Conservation (phyloP, 1,284 basidiomycete genomes). For the Apiotrichum siamense region DNA sequence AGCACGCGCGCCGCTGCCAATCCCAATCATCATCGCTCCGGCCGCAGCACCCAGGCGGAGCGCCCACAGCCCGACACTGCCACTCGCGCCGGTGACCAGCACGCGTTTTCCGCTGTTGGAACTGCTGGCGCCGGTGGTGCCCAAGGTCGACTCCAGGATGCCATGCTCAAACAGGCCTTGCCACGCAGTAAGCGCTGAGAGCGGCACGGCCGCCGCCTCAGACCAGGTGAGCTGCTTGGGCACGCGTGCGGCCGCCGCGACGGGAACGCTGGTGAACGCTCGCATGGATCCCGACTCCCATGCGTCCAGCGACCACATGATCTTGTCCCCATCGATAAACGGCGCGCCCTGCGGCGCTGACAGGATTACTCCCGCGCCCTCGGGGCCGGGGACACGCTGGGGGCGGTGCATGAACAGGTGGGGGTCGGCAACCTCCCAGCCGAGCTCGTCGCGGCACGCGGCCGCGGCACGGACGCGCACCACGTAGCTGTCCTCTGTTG, state of each 20-base stretch:
- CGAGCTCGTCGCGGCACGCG: slow-evolving; percentile 7
- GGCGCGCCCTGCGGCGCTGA: background rate
- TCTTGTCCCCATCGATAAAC: slow-evolving; percentile 1
- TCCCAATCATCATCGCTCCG: slow-evolving; percentile 3
- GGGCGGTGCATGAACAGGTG: background rate
- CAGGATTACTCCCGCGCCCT: slow-evolving; percentile 10
- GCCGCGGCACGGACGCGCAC: slow-evolving; percentile 2
- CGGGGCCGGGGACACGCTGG: slow-evolving; percentile 8
- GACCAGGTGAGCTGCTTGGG: slow-evolving; percentile 2
- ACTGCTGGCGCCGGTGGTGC: background rate
- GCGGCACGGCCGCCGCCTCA: slow-evolving; percentile 9
- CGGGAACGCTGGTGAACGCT: slow-evolving; percentile 1
- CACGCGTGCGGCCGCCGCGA: slow-evolving; percentile 1
- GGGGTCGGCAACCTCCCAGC: slow-evolving; percentile 1
- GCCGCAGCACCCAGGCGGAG: slow-evolving; percentile 3
- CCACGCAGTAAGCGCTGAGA: slow-evolving; percentile 11
- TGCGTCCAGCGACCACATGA: slow-evolving; percentile 7
- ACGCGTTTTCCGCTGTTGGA: background rate
- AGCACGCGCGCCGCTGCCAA: background rate
- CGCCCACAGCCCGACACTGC: slow-evolving; percentile 10
- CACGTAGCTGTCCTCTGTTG: background rate
- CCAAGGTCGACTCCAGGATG: background rate
- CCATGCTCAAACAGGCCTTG: slow-evolving; percentile 12
- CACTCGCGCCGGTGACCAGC: slow-evolving; percentile 7
- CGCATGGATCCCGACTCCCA: slow-evolving; percentile 2